Base-by-base conservation (phyloP, 495 filamentous ascomycete genomes). In the Podospora sp. region DNA sequence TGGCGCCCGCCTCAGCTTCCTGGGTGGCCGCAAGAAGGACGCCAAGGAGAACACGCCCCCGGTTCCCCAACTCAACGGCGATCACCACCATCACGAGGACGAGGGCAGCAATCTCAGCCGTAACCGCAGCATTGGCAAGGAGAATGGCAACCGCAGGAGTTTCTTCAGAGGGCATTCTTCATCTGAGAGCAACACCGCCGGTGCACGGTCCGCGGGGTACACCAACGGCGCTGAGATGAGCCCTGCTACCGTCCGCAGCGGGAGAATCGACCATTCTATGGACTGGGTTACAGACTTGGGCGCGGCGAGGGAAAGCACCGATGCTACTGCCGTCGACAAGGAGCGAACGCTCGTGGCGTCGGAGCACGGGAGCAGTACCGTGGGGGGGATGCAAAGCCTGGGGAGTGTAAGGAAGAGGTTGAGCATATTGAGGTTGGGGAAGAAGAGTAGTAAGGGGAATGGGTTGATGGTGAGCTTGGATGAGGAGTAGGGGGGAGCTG, bases 361-460 rank as follows among this genome's bases (percentile, higher is more conserved):
- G 6, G 60, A 65, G 6, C 63, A 65, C 12, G 22, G 52, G 21
- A n/a, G 49, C 49, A 52, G 21, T 7, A 27, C 27, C 22, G 53
- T 59, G 21, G 12, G 40, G 5, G 40, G 40, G 40, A n/a, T 59
- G 18, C 56, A 59, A 12, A 55, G 52, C 22, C 16, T 59, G 52
- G 69, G 68, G 6, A 89, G 86, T 66, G 84, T 93, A 62, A 86
- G 86, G 78, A 92, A 90, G 77, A 76, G 91, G 71, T 77, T 93
- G 60, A 92, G 90, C 69, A 72, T 89, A 57, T 69, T 94, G 68
- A 86, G 86, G 64, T 73, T 92, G 66, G 87, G 88, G 49, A 74
- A 87, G 77, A 90, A 91, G 80, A 78, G 75, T 27, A 89, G 86
- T 72, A 87, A 84, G 74, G 77, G 73, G 20, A 82, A 75, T 65